These are phyloP conservation scores for Penicillium robsamsonii DNA, from an alignment of 495 filamentous ascomycete genomes.

Conservation along the genomic window DNA sequence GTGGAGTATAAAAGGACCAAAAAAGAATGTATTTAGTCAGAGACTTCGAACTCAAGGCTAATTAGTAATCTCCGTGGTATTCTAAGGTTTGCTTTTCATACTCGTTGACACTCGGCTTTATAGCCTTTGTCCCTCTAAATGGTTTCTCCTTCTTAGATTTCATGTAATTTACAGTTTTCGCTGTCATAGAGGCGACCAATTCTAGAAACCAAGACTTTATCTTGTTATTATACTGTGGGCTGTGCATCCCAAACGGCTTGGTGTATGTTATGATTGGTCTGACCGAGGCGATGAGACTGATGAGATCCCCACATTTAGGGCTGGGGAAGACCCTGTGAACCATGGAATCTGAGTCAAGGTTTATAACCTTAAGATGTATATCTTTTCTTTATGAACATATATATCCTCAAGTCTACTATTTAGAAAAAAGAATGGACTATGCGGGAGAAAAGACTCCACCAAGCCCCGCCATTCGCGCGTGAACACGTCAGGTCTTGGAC, in stretches of 20 bases:
- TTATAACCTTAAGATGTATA: too few species aligned
- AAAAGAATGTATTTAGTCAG: too few species aligned
- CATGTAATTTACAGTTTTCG: background rate
- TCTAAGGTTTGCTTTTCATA: too few species aligned
- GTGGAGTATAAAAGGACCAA: background rate
- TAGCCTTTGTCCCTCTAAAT: too few species aligned
- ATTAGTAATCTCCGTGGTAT: too few species aligned
- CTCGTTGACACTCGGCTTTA: too few species aligned
- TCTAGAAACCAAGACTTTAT: background rate
- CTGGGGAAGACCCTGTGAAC: background rate
- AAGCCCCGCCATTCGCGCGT: constrained; percentile 31
- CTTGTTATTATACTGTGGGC: background rate
- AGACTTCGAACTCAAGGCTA: too few species aligned
- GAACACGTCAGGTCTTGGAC: constrained; percentile 29
- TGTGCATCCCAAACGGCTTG: background rate
- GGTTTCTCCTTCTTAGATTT: too few species aligned
- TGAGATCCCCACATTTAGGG: constrained; percentile 5
- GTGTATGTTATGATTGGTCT: background rate
- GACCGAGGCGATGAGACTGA: background rate
- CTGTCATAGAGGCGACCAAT: background rate
- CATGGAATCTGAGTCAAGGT: background rate
- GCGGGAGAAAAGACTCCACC: constrained; percentile 14
- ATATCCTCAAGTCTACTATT: background rate
- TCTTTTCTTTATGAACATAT: too few species aligned
- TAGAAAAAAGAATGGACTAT: background rate